Evolutionary conservation across 352 stramenopile genomes (phyloP).

Genomic region (Phytopythium vexans): DNA sequence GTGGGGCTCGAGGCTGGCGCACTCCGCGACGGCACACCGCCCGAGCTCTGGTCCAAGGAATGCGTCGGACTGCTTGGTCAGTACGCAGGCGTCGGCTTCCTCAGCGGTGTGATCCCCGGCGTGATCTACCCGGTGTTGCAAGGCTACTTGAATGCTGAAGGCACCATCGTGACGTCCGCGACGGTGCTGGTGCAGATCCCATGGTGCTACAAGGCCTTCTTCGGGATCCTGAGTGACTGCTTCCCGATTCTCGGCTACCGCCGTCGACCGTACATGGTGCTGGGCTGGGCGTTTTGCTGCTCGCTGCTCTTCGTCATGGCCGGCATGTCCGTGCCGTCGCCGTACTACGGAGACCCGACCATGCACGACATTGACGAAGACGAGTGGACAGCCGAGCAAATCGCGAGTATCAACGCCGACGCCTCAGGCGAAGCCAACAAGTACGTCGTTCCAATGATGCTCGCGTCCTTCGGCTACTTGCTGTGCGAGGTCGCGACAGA

Average conservation of each 20-base stretch:
- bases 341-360: conserved; percentile 44
- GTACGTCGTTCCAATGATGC: conserved; percentile 72
- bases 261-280: conserved; percentile 52
- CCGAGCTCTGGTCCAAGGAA: conserved; percentile 25
- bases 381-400: conserved; percentile 26
- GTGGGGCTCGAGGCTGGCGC: conserved; percentile 23
- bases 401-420: conserved; percentile 34
- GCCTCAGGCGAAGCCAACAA: conserved; percentile 33
- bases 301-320: conserved; percentile 51
- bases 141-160: conserved; percentile 52
- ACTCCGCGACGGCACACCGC: conserved; percentile 23
- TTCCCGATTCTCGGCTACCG: conserved; percentile 56
- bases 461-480: conserved; percentile 64
- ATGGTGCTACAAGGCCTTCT: conserved; percentile 62
- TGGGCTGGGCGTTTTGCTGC: conserved; percentile 51
- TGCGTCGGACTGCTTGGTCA: conserved; percentile 40
- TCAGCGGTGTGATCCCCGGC: conserved; percentile 38
- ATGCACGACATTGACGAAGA: conserved; percentile 27
- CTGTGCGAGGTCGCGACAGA: conserved; percentile 55
- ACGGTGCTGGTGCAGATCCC: conserved; percentile 44
- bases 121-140: conserved; percentile 61
- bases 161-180: conserved; percentile 48
- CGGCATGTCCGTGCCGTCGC: conserved; percentile 20
- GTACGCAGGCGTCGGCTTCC: conserved; percentile 53
- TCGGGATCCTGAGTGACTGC: conserved; percentile 57